These are phyloP conservation scores for Tylopilus rubrobrunneus DNA, from an alignment of 768 basidiomycete species.

Conservation along the genomic window DNA sequence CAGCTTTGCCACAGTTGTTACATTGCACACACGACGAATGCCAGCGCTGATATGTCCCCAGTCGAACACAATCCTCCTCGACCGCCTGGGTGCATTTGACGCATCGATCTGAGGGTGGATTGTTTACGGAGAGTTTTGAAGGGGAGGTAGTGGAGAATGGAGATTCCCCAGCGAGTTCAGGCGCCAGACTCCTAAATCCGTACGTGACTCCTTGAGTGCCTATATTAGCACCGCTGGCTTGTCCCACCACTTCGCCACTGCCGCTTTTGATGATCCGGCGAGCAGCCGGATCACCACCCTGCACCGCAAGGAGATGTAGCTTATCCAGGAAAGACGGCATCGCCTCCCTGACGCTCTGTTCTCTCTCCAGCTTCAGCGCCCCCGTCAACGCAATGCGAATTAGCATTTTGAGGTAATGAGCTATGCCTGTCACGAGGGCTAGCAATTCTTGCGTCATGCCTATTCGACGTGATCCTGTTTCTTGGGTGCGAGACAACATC, in stretches of 20 bases:
- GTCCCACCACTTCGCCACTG: conserved; percentile 54
- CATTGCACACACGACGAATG: conserved; percentile 95
- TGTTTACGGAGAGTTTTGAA: conserved; percentile 53
- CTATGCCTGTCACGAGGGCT: conserved; percentile 96
- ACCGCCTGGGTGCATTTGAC: conserved; percentile 85
- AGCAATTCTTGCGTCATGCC: conserved; percentile 97
- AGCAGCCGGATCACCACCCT: conserved; percentile 76
- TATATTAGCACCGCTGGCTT: conserved; percentile 45
- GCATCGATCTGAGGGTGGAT: conserved; percentile 88
- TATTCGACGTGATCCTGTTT: conserved; percentile 85
- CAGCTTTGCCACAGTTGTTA: conserved; percentile 68
- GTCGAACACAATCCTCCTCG: conserved; percentile 93
- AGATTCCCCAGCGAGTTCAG: conserved; percentile 86
- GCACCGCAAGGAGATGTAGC: conserved; percentile 84
- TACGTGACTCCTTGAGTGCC: conserved; percentile 89
- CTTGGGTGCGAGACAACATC: conserved; percentile 90
- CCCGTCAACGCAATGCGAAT: conserved; percentile 97
- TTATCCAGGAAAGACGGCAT: conserved; percentile 91
- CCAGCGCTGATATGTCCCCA: conserved; percentile 97
- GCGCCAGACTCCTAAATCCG: conserved; percentile 88
- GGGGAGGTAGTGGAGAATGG: conserved; percentile 51
- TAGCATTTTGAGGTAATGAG: conserved; percentile 98
- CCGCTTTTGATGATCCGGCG: conserved; percentile 72
- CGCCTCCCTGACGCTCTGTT: conserved; percentile 76
- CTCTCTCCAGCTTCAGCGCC: conserved; percentile 91